Evolutionary conservation across 176 grass and related monocot species (phyloP), one percentile per base, ranked within the genome.

Genomic region (Triticum urartu): DNA sequence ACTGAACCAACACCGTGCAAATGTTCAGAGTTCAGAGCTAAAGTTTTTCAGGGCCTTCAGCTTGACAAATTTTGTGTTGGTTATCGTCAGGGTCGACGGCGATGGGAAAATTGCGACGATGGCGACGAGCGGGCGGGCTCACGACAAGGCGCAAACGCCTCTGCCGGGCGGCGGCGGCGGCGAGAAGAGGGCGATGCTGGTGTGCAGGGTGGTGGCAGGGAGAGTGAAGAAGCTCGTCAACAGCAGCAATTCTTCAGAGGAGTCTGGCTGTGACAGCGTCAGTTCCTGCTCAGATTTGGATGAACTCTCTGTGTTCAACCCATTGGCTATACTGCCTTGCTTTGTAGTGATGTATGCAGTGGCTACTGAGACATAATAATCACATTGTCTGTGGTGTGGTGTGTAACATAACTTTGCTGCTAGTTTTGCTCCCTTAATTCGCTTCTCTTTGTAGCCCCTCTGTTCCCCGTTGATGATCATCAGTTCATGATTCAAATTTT

Each of bases 201-300:
- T 99, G 11, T 96, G 97, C 84, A 93, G 94, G 67, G 97, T 99
- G 48, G 88, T 97, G 60, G 94, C 97, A n/a, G 97, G 97, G 33
- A 94, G 89, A 30, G 90, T 99, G 28, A 92, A 91, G 87, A 90
- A 64, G 86, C 43, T 34, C 86, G 89, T 70, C 64, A 10, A n/a
- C 22, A 33, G 58, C 60, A 33, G 14, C 18, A 42, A 9, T 69
- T 43, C 54, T 15, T 77, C 78, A 28, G 87, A 89, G 13, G 87
- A 93, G 15, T 68, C n/a, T 76, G 92, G 91, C 72, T 91, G 43
- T 79, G 72, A 89, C 80, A 72, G 81, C 4, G 69, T 81, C 79
- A 56, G 84, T 13, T 18, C 82, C 1, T 50, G 39, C 80, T 82
- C 83, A 4, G 87, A 95, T 86, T 85, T 95, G 32, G 94, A 99